Evolutionary conservation across 2,329 filamentous ascomycete genomes (phyloP), one percentile per base, ranked within the genome.

Genomic region (Venturia carpophila): DNA sequence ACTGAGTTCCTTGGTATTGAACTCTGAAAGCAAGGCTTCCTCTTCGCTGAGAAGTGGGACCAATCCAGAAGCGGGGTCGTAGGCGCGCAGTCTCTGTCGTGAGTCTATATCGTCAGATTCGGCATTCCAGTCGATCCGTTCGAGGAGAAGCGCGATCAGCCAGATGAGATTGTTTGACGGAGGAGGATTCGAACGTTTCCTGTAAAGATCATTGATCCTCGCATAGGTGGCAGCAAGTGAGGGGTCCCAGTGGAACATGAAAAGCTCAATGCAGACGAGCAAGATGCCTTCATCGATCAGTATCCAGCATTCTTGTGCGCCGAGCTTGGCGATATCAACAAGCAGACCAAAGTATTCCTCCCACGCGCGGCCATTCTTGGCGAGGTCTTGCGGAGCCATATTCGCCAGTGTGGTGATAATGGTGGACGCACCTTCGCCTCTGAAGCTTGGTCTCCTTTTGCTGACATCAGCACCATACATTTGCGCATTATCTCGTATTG

Each of bases 301-400:
- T 11, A 37, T 39, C 42, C 24, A 64, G 65, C 41, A 43, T 58
- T 66, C 65, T 17, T 49, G 41, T n/a, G 27, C 43, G 17, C 65
- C 65, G 17, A 64, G 49, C 21, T 30, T 24, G 17, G 65, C 61
- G 11, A 66, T 65, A 42, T 66, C 65, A 30, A n/a, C 24, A 19
- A 66, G 65, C 3, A 66, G 49, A 19, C 63, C 63, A n/a, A 58
- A 66, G 47, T 43, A 64, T 34, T 66, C 65, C 5, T 66, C 65
- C 65, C 65, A 66, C 24, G 65, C 62, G 11, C 65, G 62, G 17
- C 39, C 21, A 30, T 65, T 65, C 6, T 52, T 37, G 9, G 19
- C 17, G 10, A 66, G 65, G 24, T 65, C 65, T 34, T 66, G 41
- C 7, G 41, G 60, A 41, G 56, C 42, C 21, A 66, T 52, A n/a